Conservation (phyloP, 129 eudicot genomes). For the Kitagawia praeruptora region DNA sequence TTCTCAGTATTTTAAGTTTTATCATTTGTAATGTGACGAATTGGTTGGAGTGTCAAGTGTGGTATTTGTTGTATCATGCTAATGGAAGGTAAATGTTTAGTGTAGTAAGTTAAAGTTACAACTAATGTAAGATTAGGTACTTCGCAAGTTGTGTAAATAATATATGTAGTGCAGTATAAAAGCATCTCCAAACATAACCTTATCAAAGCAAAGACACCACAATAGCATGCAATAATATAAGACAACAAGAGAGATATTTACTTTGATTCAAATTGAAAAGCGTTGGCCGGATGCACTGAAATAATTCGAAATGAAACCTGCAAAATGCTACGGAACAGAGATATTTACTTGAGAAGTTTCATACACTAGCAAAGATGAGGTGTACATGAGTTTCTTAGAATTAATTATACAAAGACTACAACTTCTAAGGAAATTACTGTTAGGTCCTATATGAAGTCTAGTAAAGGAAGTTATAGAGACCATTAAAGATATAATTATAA, state of each 20-base stretch:
- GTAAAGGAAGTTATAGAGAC: background rate
- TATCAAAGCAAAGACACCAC: too few species aligned
- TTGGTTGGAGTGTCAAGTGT: too few species aligned
- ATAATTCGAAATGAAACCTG: background rate
- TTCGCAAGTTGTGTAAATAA: too few species aligned
- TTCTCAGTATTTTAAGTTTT: too few species aligned
- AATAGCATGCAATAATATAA: background rate
- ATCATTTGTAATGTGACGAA: too few species aligned
- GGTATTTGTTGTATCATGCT: too few species aligned
- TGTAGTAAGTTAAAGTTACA: too few species aligned
- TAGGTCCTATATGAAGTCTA: background rate
- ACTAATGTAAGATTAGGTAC: too few species aligned
- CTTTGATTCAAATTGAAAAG: background rate
- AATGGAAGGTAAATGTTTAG: too few species aligned
- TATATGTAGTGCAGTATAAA: too few species aligned
- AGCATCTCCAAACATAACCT: too few species aligned
- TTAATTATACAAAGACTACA: slow-evolving; percentile 6
- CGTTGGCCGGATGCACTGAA: background rate
- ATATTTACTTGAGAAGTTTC: background rate
- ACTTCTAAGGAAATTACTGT: slow-evolving; percentile 5
- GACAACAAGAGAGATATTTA: background rate
- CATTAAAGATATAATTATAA: background rate
- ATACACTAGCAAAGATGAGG: slow-evolving; percentile 6
- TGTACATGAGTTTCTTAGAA: slow-evolving; percentile 20
- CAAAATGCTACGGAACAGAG: background rate